Conservation (phyloP, 2,329 filamentous ascomycete species). For the Phaeoacremonium minimum region DNA sequence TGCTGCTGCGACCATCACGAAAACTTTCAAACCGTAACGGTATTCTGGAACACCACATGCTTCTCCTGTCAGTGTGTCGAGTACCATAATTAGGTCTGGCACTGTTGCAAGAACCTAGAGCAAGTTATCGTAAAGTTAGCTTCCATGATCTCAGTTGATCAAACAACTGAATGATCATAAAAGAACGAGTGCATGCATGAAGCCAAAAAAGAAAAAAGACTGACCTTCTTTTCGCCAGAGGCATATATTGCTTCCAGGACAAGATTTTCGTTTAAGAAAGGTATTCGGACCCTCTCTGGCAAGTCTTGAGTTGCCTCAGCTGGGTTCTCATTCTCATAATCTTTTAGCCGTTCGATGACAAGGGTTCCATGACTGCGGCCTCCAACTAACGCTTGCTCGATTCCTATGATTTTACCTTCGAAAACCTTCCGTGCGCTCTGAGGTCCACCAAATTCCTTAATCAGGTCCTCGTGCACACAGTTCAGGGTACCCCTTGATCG, state of each 20-base stretch:
- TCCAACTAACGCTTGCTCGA: constrained; percentile 42
- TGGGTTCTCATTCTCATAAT: constrained; percentile 14
- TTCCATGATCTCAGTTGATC: too few relatives aligned
- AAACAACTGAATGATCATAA: too few relatives aligned
- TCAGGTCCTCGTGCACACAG: constrained; percentile 32
- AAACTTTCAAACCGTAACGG: constrained; percentile 46
- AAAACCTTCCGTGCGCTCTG: constrained; percentile 42
- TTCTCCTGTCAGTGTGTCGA: constrained; percentile 42
- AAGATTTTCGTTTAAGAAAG: constrained; percentile 21
- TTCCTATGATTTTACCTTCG: constrained; percentile 47
- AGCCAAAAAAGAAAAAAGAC: neutral
- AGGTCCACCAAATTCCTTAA: constrained; percentile 41
- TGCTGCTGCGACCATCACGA: constrained; percentile 48
- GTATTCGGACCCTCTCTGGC: constrained; percentile 16
- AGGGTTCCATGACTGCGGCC: constrained; percentile 42
- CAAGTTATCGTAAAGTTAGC: neutral
- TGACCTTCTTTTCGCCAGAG: constrained; percentile 16
- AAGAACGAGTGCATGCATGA: too few relatives aligned
- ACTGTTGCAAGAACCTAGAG: constrained; percentile 32
- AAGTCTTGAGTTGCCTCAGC: constrained; percentile 1
- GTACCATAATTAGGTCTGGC: constrained; percentile 42
- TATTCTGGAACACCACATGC: constrained; percentile 50
- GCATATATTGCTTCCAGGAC: constrained; percentile 11
- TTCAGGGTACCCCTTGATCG: neutral
- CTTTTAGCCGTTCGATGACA: constrained; percentile 16